Conservation (phyloP, 805 yeast species). For the Scheffersomyces amazonensis region DNA sequence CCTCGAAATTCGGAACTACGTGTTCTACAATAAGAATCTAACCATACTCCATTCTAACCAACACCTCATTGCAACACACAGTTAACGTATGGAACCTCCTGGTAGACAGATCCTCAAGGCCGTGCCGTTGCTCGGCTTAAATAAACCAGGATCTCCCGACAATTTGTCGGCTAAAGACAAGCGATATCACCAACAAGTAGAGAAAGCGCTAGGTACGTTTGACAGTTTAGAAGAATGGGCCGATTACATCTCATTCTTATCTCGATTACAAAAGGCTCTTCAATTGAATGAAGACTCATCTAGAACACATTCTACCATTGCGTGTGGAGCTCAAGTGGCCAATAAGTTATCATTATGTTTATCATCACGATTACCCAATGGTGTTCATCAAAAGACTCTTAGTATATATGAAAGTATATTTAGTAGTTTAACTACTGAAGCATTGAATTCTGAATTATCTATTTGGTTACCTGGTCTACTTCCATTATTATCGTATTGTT, state of each 20-base stretch:
- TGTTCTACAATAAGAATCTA: no score
- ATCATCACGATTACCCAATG: slow-evolving; percentile 82
- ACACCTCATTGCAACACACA: no score
- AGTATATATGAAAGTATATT: slow-evolving; percentile 74
- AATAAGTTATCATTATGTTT: slow-evolving; percentile 74
- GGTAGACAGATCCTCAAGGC: slow-evolving; percentile 1
- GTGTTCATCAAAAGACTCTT: slow-evolving; percentile 88
- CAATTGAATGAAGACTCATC: slow-evolving; percentile 24
- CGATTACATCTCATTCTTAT: slow-evolving; percentile 87
- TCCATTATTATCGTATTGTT: slow-evolving; percentile 84
- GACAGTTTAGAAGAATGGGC: slow-evolving; percentile 96
- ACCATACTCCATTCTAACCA: neutral
- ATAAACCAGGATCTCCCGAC: neutral
- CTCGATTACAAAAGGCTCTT: slow-evolving; percentile 73
- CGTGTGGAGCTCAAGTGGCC: slow-evolving; percentile 64
- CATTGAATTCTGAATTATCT: slow-evolving; percentile 53
- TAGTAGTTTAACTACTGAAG: slow-evolving; percentile 53
- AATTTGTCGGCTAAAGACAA: slow-evolving; percentile 41
- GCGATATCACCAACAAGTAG: slow-evolving; percentile 65
- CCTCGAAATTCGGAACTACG: no score
- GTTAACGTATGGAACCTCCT: neutral
- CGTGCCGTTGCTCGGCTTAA: slow-evolving; percentile 6
- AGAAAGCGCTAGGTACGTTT: slow-evolving; percentile 69
- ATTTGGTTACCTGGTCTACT: slow-evolving; percentile 93
- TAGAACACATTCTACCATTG: slow-evolving; percentile 50